A percentile compares a stretch with the other conserved stretches of the same genome.
phyloP scores from a whole-genome alignment of 331 rosid species.

The Saraca asoca region DNA sequence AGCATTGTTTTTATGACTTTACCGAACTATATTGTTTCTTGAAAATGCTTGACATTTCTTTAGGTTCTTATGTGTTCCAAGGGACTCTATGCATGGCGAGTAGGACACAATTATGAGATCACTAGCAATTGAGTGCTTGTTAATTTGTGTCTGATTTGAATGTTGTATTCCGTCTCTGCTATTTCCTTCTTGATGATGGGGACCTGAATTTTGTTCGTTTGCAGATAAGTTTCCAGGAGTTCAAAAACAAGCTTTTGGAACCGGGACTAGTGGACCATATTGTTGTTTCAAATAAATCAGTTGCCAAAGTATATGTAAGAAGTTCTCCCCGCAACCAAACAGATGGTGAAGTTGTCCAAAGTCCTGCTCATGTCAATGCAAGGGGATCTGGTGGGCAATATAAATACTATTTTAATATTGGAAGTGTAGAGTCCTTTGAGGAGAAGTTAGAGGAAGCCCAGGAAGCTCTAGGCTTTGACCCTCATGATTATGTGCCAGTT shows the following conservation, averaged over 20 bases:
- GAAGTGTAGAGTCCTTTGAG: constrained; percentile 64
- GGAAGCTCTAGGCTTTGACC: constrained; percentile 46
- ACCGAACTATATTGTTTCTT: constrained; percentile 5
- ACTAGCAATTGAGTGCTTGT: constrained; percentile 9
- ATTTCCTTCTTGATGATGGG: constrained; percentile 12
- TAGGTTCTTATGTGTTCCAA: constrained; percentile 1
- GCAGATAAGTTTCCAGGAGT: constrained; percentile 97
- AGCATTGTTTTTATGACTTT: too few relatives aligned
- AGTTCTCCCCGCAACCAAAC: constrained; percentile 56
- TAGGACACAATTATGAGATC: neutral
- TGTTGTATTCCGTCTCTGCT: constrained; percentile 19
- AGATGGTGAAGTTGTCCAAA: constrained; percentile 57
- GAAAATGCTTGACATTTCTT: constrained; percentile 13
- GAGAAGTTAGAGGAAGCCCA: constrained; percentile 70
- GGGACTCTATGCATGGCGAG: constrained; percentile 11
- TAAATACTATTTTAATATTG: constrained; percentile 55
- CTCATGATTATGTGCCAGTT: constrained; percentile 60
- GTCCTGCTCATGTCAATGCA: constrained; percentile 34
- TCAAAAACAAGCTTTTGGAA: constrained; percentile 85
- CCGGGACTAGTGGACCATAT: constrained; percentile 87
- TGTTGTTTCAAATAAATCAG: constrained; percentile 79
- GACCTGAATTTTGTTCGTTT: constrained; percentile 25
- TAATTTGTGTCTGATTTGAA: constrained; percentile 5
- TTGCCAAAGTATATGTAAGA: constrained; percentile 81
- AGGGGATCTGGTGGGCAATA: constrained; percentile 41